Conservation (phyloP, 73 alveolate species). For the Tetrahymena borealis region DNA sequence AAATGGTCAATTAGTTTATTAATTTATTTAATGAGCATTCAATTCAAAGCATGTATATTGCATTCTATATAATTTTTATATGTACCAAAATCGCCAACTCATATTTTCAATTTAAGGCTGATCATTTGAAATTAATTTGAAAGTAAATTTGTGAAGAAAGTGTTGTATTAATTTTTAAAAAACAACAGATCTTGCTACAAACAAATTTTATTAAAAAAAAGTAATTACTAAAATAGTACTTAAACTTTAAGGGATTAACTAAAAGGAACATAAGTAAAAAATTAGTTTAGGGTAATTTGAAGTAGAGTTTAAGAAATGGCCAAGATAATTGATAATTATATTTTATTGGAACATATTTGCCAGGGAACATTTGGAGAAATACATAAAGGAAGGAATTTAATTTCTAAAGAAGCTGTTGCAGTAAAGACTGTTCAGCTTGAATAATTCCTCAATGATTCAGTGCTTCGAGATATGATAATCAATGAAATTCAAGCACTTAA, state of each 20-base stretch:
- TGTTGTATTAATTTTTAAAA: background rate
- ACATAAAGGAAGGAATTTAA: constrained; percentile 39
- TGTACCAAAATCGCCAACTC: background rate
- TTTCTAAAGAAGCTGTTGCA: constrained; percentile 45
- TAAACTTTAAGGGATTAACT: background rate
- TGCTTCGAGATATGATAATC: constrained; percentile 31
- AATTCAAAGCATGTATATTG: too few relatives aligned
- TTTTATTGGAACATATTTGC: constrained; percentile 28
- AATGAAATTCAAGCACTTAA: constrained; percentile 40
- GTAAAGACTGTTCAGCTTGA: constrained; percentile 37
- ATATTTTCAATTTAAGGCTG: background rate
- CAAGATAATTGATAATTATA: constrained; percentile 38
- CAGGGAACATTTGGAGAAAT: constrained; percentile 43
- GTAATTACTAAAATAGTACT: background rate
- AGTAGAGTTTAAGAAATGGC: constrained; percentile 1
- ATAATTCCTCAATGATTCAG: constrained; percentile 28
- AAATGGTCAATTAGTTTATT: too few relatives aligned
- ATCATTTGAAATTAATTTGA: background rate
- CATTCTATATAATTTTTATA: too few relatives aligned
- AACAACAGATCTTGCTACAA: background rate
- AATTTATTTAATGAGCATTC: too few relatives aligned
- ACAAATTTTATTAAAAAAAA: background rate
- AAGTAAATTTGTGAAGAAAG: background rate
- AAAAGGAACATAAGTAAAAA: background rate
- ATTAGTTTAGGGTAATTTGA: background rate